Evolutionary conservation across 2,329 filamentous ascomycete genomes (phyloP).

Genomic region (Fusarium nanum): DNA sequence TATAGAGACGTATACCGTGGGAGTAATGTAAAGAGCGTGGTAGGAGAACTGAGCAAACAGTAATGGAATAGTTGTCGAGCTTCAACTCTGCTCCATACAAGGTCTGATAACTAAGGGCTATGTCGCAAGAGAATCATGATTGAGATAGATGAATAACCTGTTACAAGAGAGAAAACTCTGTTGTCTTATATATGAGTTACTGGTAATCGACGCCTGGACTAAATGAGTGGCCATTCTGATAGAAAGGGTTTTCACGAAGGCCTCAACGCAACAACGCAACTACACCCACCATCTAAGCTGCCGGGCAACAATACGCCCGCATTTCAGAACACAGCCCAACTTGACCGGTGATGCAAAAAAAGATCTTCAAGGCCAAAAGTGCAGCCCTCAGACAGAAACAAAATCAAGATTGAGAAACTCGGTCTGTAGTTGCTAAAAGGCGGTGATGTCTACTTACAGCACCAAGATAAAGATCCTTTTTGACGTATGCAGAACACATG

Average conservation of each 20-base stretch:
- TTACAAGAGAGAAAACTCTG: background rate
- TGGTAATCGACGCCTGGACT: background rate
- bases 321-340: slow-evolving; percentile 11
- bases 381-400: background rate
- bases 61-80: background rate
- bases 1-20: background rate
- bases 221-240: background rate
- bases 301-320: background rate
- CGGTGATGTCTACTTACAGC: slow-evolving; percentile 3
- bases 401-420: background rate
- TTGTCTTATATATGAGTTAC: background rate
- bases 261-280: slow-evolving; percentile 3
- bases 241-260: background rate
- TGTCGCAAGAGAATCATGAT: slow-evolving; percentile 9
- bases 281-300: slow-evolving; percentile 7
- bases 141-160: background rate
- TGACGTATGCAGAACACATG: slow-evolving; percentile 21
- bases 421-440: slow-evolving; percentile 3
- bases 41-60: background rate
- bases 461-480: slow-evolving; percentile 4
- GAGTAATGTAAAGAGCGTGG: background rate
- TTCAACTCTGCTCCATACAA: slow-evolving; percentile 4
- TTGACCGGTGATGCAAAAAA: background rate
- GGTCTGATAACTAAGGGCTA: background rate
- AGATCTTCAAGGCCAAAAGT: background rate